Base-by-base conservation (phyloP, 2,329 filamentous ascomycete species). In the Gaeumannomyces tritici region DNA sequence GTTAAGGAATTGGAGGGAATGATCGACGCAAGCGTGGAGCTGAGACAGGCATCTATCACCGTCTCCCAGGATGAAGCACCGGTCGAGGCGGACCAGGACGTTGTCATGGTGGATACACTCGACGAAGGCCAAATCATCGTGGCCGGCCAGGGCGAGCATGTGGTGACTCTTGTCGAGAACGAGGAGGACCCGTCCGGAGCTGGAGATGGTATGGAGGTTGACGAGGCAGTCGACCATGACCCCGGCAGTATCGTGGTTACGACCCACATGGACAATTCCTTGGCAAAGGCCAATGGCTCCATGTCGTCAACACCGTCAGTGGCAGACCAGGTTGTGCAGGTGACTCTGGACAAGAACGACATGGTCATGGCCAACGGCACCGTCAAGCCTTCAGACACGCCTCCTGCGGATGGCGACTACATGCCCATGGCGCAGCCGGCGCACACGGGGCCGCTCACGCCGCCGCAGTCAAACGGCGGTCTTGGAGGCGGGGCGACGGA, bases 1-100 rank as follows among this genome's bases (percentile, higher is more conserved):
- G 78, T 90, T 54, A 85, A 85, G 66, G 89, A 95, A 69, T 77
- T 97, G 9, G 90, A 95, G 68, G 78, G 79, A 59, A 83, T 93
- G 66, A 77, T 95, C 8, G 88, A 91, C 64, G 81, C 83, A 55
- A 88, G 87, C 67, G 77, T 90, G 69, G 85, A 82, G 74, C 76
- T 75, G 74, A 80, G 71, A 65, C 82, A 75, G 70, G 76, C 68
- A 65, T 70, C 76, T 60, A 73, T 73, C 31, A 64, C 67, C 4
- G 68, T 69, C 1, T 69, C 70, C 28, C 67, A 70, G 8, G 71
- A 72, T 9, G 78, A 78, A 28, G 73, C 70, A 18, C 73, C 74
- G 61, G 78, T 73, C 13, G 75, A 61, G 15, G 73, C 69, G 57
- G 77, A 69, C 62, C 76, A 76, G 64, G 79, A 80, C 63, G 77